Percentiles rank a stretch among this genome's conserved stretches.
Evolutionary conservation across 192 early-diverging fungal genomes (phyloP).

Genomic region (Rhizophagus prolifer): DNA sequence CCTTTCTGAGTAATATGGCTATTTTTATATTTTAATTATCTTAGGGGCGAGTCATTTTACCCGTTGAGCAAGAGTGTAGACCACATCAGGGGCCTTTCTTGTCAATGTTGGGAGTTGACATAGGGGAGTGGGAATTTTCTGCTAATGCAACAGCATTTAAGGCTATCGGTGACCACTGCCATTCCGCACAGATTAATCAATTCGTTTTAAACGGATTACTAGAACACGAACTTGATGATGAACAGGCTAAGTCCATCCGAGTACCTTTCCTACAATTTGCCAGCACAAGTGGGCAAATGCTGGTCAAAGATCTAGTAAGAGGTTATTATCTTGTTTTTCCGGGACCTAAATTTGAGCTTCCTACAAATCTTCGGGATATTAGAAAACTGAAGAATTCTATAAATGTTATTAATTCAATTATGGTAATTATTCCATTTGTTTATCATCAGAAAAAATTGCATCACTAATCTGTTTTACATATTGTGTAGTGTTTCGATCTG

Average conservation of each 20-base stretch:
- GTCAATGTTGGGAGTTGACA: constrained; percentile 14
- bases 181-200: constrained; percentile 24
- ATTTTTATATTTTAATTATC: background rate
- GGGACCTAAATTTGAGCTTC: constrained; percentile 11
- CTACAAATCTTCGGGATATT: constrained; percentile 15
- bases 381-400: background rate
- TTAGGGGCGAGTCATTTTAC: constrained; percentile 26
- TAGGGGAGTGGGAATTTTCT: constrained; percentile 28
- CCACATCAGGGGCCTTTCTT: constrained; percentile 25
- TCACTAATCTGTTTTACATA: background rate
- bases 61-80: constrained; percentile 10
- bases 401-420: background rate
- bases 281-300: constrained; percentile 18
- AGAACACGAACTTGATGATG: constrained; percentile 2
- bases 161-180: background rate
- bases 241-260: constrained; percentile 1
- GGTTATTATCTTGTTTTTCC: constrained; percentile 10
- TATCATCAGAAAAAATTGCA: background rate
- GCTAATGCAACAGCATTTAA: background rate
- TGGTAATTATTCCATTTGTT: background rate
- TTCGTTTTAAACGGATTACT: constrained; percentile 29
- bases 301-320: constrained; percentile 4
- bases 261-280: constrained; percentile 26
- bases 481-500: too few relatives aligned
- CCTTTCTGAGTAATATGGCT: background rate